Evolutionary conservation across 148 eudicot genomes (phyloP), one percentile per base, ranked within the genome.

Genomic region (Hydrangea macrophylla): DNA sequence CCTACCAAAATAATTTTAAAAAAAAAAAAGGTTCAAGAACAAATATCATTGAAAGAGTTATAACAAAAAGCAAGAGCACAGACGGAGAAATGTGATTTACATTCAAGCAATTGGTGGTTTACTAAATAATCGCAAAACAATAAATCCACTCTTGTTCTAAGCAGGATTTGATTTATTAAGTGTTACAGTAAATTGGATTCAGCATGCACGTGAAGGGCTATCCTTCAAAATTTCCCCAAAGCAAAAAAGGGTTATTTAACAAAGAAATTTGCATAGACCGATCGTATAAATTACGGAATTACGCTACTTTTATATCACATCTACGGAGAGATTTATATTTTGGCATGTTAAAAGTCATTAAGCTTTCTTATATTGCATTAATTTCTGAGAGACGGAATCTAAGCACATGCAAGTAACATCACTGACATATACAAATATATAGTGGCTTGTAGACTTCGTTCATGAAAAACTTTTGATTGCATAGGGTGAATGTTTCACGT

Each of bases 21-120:
- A 25, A 70, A n/a, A n/a, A n/a, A 60, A 73, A 55, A 31, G 13
- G 31, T 35, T 42, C 31, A 76, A 62, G 10, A 68, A 50, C 71
- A 55, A 37, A 37, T 10, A 50, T 50, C 12, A 42, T 23, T 58
- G 39, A 44, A 63, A 39, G n/a, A 10, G 62, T 24, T 12, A 63
- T 20, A 39, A 35, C 2, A 55, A 20, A 39, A 23, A 42, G 26
- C 31, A 12, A 50, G 27, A 26, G 13, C 44, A 51, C 31, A 55
- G 35, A 48, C 30, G 13, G 20, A 26, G 6, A 35, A 25, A 65
- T 50, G 58, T 10, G 24, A 51, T 12, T 30, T 18, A 45, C 30
- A 12, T 6, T 40, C 53, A 1, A 6, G 37, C 62, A 27, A 18
- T 15, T 64, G 18, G 5, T 42, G 65, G 51, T n/a, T n/a, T 58